Evolutionary conservation across 2,329 filamentous ascomycete species (phyloP), one percentile per base, ranked within the genome.

Genomic region (Fonsecaea pedrosoi): DNA sequence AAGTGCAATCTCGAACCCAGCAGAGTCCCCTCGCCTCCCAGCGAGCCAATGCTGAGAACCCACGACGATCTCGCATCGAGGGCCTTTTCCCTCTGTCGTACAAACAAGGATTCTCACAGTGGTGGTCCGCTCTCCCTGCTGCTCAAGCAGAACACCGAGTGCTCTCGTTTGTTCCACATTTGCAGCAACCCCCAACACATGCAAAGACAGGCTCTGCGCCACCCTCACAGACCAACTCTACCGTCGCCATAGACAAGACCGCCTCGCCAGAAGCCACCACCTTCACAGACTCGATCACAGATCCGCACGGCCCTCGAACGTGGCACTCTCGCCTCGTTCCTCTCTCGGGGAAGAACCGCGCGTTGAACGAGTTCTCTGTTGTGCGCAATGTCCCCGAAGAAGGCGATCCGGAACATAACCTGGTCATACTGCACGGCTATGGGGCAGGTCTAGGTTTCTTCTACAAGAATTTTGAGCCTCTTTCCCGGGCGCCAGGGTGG

Each of bases 391-490:
- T 30, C 18, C 45, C 45, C 9, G 45, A 50, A 21, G 81, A 92
- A 0, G 92, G 89, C 40, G 94, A 97, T 76, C 80, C 89, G 4
- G 90, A 96, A 55, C 90, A 98, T 75, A 95, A 92, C 53, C 83
- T 99, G 15, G 94, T 99, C 54, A 96, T 99, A 87, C 82, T 99
- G 4, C 95, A 99, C 77, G 95, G 95, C 68, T 99, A 99, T 78
- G 95, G 95, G 55, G 95, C 95, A 1, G 95, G 95, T 0, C 85
- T 99, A 0, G 95, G 94, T 25, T 98, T 99, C 80, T 99, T 96
- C 84, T 99, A 97, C 84, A 94, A 95, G 81, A 99, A 99, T 77
- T 97, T 96, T 68, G 95, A 99, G 78, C 88, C 90, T 5, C 81
- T 99, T 38, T 94, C 90, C 54, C 88, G 94, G 18, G 81, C 88